Conservation (phyloP, 352 stramenopile species). For the Peronospora destructor region DNA sequence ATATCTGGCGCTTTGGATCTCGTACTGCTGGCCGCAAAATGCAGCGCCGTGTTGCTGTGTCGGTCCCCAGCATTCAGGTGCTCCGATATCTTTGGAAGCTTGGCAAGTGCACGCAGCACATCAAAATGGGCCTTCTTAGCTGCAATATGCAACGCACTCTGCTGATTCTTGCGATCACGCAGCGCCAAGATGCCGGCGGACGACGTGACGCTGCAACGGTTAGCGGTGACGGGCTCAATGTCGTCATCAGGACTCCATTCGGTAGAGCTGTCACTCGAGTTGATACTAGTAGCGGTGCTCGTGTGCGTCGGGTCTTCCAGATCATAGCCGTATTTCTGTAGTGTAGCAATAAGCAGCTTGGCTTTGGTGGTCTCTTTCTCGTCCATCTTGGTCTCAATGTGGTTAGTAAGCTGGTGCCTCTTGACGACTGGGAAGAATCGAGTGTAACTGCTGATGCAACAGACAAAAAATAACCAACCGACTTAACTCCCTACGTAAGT, state of each 20-base stretch:
- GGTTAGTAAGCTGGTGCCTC: conserved; percentile 2
- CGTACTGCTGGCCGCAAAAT: conserved; percentile 67
- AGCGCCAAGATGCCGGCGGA: conserved; percentile 66
- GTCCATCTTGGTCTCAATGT: conserved; percentile 23
- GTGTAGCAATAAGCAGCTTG: conserved; percentile 68
- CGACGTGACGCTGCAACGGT: conserved; percentile 26
- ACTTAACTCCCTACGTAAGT: conserved; percentile 14
- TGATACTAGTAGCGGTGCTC: conserved; percentile 23
- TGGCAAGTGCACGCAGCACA: conserved; percentile 68
- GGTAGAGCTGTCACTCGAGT: conserved; percentile 30
- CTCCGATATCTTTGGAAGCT: conserved; percentile 60
- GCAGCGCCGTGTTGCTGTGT: conserved; percentile 74
- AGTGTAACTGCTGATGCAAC: conserved; percentile 12
- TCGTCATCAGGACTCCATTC: conserved; percentile 34
- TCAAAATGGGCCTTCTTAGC: conserved; percentile 81
- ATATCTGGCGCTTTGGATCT: conserved; percentile 53
- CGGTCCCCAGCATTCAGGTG: conserved; percentile 73
- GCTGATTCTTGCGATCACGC: conserved; percentile 76
- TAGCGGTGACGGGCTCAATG: conserved; percentile 17
- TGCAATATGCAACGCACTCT: conserved; percentile 79
- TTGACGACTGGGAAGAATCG: conserved; percentile 16
- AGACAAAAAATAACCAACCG: conserved; percentile 7
- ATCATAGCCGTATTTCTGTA: conserved; percentile 84
- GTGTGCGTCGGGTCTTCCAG: conserved; percentile 32
- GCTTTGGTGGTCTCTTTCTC: conserved; percentile 51